Evolutionary conservation across 495 filamentous ascomycete species (phyloP).

Genomic region (Peziza echinospora): DNA sequence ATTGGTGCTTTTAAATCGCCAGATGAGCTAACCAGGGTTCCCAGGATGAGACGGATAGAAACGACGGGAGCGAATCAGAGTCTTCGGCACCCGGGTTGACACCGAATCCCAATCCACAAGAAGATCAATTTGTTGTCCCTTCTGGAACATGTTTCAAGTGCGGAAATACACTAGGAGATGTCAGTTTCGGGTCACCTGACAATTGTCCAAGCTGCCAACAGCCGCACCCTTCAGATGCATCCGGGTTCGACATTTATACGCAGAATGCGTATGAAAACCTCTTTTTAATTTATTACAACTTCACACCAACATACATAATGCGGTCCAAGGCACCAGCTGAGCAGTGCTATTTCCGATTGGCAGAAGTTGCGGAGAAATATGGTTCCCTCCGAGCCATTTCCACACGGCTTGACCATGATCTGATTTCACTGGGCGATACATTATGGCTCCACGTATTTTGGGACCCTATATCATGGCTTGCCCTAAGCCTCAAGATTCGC

Average conservation of each 20-base stretch:
- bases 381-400: neutral
- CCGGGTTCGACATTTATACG: neutral
- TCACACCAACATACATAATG: neutral
- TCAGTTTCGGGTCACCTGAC: neutral
- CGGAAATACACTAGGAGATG: neutral
- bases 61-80: neutral
- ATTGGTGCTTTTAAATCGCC: neutral
- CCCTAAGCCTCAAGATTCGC: neutral
- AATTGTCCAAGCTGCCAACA: neutral
- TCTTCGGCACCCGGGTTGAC: neutral
- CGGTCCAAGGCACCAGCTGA: neutral
- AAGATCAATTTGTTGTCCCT: neutral
- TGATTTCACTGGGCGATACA: neutral
- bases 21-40: neutral
- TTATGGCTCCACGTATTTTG: neutral
- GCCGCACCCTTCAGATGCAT: neutral
- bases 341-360: neutral
- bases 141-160: neutral
- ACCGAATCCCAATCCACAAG: neutral
- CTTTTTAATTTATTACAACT: neutral
- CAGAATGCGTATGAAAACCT: neutral
- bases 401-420: neutral
- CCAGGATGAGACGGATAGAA: neutral
- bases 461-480: neutral
- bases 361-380: neutral